A percentile compares a stretch with the other conserved stretches of the same genome.
Conservation (phyloP, 1,284 basidiomycete genomes). For the Coniferiporia weirii region DNA sequence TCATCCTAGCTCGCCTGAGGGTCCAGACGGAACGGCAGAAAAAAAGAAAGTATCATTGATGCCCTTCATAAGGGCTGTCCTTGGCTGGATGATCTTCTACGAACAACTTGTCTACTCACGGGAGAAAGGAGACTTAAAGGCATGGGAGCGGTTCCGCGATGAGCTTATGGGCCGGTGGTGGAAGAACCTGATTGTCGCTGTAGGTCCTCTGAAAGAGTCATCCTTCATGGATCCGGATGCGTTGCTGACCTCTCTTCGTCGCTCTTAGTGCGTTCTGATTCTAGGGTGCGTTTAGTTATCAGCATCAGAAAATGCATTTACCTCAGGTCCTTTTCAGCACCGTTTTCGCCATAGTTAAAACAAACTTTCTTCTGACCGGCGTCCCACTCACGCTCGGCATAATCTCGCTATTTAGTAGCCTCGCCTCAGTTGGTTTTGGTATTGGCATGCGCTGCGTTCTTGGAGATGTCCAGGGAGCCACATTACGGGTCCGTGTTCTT, state of each 20-base stretch:
- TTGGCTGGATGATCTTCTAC: slow-evolving; percentile 14
- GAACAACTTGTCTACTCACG: slow-evolving; percentile 6
- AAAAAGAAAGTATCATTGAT: neutral
- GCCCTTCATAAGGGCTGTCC: neutral
- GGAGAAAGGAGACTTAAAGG: slow-evolving; percentile 4
- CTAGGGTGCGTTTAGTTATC: slow-evolving; percentile 4
- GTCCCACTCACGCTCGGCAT: slow-evolving; percentile 11
- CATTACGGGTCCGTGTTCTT: neutral
- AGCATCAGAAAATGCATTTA: neutral
- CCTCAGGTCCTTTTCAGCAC: neutral
- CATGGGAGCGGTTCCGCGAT: slow-evolving; percentile 13
- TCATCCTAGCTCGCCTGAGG: neutral
- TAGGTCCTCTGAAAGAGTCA: neutral
- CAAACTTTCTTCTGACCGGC: slow-evolving; percentile 5
- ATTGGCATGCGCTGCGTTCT: slow-evolving; percentile 11
- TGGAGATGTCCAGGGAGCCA: neutral
- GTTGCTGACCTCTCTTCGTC: neutral
- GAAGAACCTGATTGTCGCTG: slow-evolving; percentile 10
- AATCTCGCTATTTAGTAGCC: slow-evolving; percentile 12
- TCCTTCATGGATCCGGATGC: too few relatives aligned
- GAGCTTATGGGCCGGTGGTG: slow-evolving; percentile 12
- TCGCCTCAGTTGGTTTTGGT: slow-evolving; percentile 12
- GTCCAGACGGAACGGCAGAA: neutral
- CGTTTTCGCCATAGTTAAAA: slow-evolving; percentile 9
- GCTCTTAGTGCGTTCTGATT: slow-evolving; percentile 10